These are phyloP conservation scores for Dalbergia cultrata DNA, from an alignment of 306 rosid genomes.

Conservation along the genomic window DNA sequence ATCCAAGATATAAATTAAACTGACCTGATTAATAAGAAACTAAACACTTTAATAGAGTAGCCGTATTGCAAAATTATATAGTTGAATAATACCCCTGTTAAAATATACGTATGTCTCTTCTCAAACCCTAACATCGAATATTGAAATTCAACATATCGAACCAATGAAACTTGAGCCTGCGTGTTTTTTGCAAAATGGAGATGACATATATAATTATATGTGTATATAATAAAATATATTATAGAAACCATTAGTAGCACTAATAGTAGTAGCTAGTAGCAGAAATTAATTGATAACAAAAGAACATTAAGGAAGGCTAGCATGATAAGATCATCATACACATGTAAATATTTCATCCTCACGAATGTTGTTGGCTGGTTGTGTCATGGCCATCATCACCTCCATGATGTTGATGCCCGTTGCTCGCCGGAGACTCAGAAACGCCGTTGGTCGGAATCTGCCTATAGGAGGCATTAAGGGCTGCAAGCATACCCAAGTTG, in stretches of 20 bases:
- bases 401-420: conserved; percentile 58
- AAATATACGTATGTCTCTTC: conserved; percentile 35
- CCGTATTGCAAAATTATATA: conserved; percentile 13
- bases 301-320: conserved; percentile 43
- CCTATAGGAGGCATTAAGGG: conserved; percentile 73
- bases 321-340: conserved; percentile 61
- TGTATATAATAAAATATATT: conserved; percentile 35
- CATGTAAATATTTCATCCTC: conserved; percentile 44
- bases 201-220: conserved; percentile 48
- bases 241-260: conserved; percentile 34
- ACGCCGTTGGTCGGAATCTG: conserved; percentile 52
- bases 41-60: background rate
- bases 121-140: conserved; percentile 64
- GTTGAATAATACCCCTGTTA: conserved; percentile 8
- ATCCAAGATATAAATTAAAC: conserved; percentile 31
- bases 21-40: conserved; percentile 15
- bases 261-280: conserved; percentile 27
- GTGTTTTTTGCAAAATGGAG: conserved; percentile 42
- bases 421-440: conserved; percentile 49
- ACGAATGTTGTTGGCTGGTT: conserved; percentile 62
- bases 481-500: conserved; percentile 79
- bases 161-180: conserved; percentile 58
- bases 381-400: conserved; percentile 65
- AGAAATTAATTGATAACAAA: conserved; percentile 26
- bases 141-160: conserved; percentile 52